Conservation (phyloP, 768 basidiomycete genomes). For the Plicaturopsis crispa region DNA sequence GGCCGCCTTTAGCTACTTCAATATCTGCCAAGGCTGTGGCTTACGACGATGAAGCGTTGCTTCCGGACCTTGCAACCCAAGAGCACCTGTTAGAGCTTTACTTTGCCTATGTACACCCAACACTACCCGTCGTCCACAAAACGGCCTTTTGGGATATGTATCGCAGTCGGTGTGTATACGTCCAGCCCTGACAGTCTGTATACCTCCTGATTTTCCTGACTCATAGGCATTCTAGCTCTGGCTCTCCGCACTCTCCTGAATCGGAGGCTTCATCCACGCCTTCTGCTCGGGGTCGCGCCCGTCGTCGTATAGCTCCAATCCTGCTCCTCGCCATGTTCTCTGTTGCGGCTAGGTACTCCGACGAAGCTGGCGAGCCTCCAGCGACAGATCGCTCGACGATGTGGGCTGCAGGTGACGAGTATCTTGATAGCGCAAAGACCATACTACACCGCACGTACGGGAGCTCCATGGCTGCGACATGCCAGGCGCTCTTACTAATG, state of each 20-base stretch:
- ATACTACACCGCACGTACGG: conserved; percentile 63
- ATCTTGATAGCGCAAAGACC: conserved; percentile 57
- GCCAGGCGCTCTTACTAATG: conserved; percentile 74
- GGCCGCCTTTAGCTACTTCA: conserved; percentile 52
- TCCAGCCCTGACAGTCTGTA: no score
- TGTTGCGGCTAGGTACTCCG: conserved; percentile 67
- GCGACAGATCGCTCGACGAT: conserved; percentile 47
- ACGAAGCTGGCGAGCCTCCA: conserved; percentile 20
- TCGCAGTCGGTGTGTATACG: conserved; percentile 27
- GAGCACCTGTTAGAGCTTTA: conserved; percentile 69
- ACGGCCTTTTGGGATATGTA: conserved; percentile 57
- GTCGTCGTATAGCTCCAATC: conserved; percentile 48
- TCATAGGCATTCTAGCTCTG: no score
- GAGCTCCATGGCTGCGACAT: conserved; percentile 64
- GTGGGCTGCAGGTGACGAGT: conserved; percentile 78
- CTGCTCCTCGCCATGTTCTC: conserved; percentile 82
- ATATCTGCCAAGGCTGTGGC: conserved; percentile 13
- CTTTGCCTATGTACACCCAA: conserved; percentile 75
- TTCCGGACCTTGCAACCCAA: conserved; percentile 57
- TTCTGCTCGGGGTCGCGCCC: conserved; percentile 28
- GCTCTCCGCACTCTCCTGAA: neutral
- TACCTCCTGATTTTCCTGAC: no score
- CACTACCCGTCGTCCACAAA: conserved; percentile 73
- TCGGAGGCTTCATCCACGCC: neutral
- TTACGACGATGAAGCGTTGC: conserved; percentile 28